A percentile compares a stretch with the other conserved stretches of the same genome.
Conservation (phyloP, 2,329 filamentous ascomycete species). For the Claviceps cyperi region DNA sequence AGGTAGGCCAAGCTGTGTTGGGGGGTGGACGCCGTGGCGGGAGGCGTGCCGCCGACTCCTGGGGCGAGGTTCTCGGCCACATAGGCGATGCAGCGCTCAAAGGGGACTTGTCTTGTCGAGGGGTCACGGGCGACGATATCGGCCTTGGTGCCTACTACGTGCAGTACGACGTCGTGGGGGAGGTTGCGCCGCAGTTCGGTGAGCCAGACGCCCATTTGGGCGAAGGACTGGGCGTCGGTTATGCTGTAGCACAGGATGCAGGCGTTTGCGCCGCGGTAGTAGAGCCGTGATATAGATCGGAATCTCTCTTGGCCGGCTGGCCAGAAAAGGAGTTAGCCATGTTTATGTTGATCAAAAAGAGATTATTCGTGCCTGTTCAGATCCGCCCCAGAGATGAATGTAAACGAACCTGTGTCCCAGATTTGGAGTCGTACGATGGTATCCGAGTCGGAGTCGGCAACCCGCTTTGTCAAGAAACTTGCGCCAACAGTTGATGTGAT, state of each 20-base stretch:
- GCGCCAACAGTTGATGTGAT: conserved; percentile 62
- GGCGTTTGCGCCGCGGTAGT: conserved; percentile 90
- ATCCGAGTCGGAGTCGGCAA: conserved; percentile 70
- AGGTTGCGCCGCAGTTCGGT: conserved; percentile 70
- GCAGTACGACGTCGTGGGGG: conserved; percentile 64
- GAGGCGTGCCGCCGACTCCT: conserved; percentile 49
- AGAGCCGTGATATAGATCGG: conserved; percentile 82
- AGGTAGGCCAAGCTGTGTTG: conserved; percentile 14
- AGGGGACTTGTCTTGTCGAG: conserved; percentile 65
- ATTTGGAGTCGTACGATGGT: conserved; percentile 85
- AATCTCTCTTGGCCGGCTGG: conserved; percentile 83
- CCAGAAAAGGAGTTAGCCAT: conserved; percentile 5
- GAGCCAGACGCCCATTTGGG: conserved; percentile 87
- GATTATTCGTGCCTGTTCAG: too few relatives aligned
- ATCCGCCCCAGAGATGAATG: too few relatives aligned
- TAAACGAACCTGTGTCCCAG: conserved; percentile 64
- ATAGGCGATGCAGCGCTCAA: conserved; percentile 91
- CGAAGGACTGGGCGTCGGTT: conserved; percentile 70
- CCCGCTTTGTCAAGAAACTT: conserved; percentile 65
- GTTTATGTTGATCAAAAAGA: background rate
- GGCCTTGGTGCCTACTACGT: conserved; percentile 89
- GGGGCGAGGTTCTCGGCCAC: conserved; percentile 83
- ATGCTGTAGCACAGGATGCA: conserved; percentile 93
- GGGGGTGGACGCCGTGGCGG: conserved; percentile 39
- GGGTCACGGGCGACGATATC: conserved; percentile 84